Base-by-base conservation (phyloP, 2,329 filamentous ascomycete genomes). In the Talaromyces albobiverticillius region DNA sequence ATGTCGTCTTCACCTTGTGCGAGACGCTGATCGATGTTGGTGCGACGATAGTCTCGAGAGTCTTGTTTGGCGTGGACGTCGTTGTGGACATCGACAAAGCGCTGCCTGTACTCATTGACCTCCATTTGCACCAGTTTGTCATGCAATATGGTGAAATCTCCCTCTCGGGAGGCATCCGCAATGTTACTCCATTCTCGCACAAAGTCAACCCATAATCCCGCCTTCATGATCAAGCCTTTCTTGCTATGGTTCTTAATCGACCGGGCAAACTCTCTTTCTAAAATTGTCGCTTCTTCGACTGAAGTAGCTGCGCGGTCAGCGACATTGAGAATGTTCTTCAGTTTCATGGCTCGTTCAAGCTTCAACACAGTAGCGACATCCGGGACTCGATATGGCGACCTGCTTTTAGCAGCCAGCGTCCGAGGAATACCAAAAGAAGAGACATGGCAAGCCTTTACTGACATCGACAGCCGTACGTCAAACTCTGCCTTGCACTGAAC, bases 141-240 rank as follows among this genome's bases (percentile, higher is more conserved):
- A 34, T 43, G 48, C 29, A 51, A 34, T 3, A 51, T 43, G 36
- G 25, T 51, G 29, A 51, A 43, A 51, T 51, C 48, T 13, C 48
- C 48, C 3, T 22, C 22, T 32, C 38, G 25, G 3, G 48, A 43
- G 40, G 48, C 48, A 36, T 51, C 49, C 3, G 22, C 40, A 10
- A 51, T 51, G n/a, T 51, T 20, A 6, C 6, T 18, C 49, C 49
- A 51, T 20, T 51, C 49, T 26, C n/a, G 38, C 7, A 51, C 38
- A 26, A 43, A 25, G 16, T 43, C 40, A 4, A 14, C 20, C 18
- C n/a, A n/a, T 10, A 16, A 22, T 18, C 32, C 34, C 3, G 49
- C 49, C 29, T 51, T 8, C 49, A 45, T 51, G n/a, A 51, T 51
- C 9, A 51, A n/a, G 11, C 26, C 26, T 36, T 45, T 51, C n/a